Base-by-base conservation (phyloP, 768 basidiomycete genomes). In the Fibroporia radiculosa region DNA sequence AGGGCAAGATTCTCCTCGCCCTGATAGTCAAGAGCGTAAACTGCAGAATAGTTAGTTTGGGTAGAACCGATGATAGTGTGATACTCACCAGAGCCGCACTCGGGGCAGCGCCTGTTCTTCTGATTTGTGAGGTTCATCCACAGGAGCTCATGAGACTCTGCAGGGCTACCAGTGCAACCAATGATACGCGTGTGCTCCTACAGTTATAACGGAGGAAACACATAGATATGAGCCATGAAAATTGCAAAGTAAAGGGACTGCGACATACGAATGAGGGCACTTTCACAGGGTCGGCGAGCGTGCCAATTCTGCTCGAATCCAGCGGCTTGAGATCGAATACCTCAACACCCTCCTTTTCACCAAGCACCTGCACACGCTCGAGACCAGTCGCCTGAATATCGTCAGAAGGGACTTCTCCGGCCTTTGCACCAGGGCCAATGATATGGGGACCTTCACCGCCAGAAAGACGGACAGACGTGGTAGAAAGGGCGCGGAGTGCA, bases 161-260 rank as follows among this genome's bases (percentile, higher is more conserved):
- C 89, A 8, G 95, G 95, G 58, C 75, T 81, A 42, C 95, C 95
- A 32, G 95, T 93, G 75, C 93, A 98, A 36, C 95, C 95, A 61
- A 98, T 71, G 45, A 89, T 77, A 49, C 95, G 90, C 51, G 83
- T 78, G 28, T 75, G 68, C 51, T 85, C 85, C 92, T 93, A 47
- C 31, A 48, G 28, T 48, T 38, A 11, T 18, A 47, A 18, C 45
- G 40, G 24, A 43, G 35, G 26, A 35, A 35, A 26, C 42, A 42
- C 16, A 20, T 6, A 8, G 5, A n/a, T 31, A n/a, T 12, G 4
- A 42, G 28, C 11, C 8, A 36, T 14, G 33, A 18, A 27, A 6
- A 32, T 4, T 14, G 13, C 38, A 25, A 10, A 19, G 22, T 4
- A 7, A 42, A 6, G 4, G 6, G 18, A 12, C 14, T 12, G 10